Base-by-base conservation (phyloP, 306 rosid species). In the Trichosanthes truncata region DNA sequence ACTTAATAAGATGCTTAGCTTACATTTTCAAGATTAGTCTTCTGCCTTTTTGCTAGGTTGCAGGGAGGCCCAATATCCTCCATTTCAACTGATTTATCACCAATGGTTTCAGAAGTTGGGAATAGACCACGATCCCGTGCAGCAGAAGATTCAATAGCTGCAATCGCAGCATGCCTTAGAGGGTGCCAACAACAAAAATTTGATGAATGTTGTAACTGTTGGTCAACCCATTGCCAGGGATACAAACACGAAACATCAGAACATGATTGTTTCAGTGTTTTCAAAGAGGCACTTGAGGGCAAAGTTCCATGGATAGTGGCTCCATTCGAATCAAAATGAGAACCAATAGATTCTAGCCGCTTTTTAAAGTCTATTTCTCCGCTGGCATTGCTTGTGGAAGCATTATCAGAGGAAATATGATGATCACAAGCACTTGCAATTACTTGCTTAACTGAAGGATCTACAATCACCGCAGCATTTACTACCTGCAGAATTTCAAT, bases 391-490 rank as follows among this genome's bases (percentile, higher is more conserved):
- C 84, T 82, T 49, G 43, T 76, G 82, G 84, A 20, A 78, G 79
- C 68, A 82, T 83, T 86, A 87, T 84, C 80, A 67, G 84, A 76
- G 87, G 41, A 84, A 84, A 86, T 80, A 80, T 85, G 87, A 86
- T 95, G 88, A 87, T 95, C 97, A 78, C 87, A 14, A 72, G 95
- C 97, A 77, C 86, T 87, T 40, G 97, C 84, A 80, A 95, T 88
- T 49, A 89, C 86, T 77, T 80, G 88, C 84, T 86, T 87, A 84
- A 61, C 80, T 17, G 87, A 92, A 77, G 98, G 98, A 86, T 95
- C 98, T 82, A 95, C 93, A 78, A 95, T 90, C 80, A 92, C 90
- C 33, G 98, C 97, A 45, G 97, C 95, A 85, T 92, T 95, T 82
- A 89, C 91, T 55, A 87, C 88, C 97, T 95, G 85, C 68, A 82